Evolutionary conservation across 2,329 filamentous ascomycete genomes (phyloP).

Genomic region (Colletotrichum sidae): DNA sequence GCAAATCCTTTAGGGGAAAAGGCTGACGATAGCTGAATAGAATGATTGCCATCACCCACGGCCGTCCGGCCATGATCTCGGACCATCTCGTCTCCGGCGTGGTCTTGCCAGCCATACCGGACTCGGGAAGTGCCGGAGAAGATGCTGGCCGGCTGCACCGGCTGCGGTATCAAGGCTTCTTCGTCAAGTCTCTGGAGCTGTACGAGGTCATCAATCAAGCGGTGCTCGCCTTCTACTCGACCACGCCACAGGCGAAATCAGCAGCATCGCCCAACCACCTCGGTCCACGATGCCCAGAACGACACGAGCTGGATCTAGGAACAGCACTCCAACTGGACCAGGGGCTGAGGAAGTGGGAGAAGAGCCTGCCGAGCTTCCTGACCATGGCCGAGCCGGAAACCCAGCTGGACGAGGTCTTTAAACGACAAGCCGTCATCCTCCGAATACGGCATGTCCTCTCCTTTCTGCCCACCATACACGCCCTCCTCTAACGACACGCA

Average conservation of each 20-base stretch:
- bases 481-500: conserved; percentile 8
- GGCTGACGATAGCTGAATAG: conserved; percentile 37
- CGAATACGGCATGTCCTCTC: conserved; percentile 44
- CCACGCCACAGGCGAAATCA: neutral
- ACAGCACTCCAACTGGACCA: conserved; percentile 47
- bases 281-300: neutral
- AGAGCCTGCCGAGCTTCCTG: conserved; percentile 43
- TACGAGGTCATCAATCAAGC: conserved; percentile 52
- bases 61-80: conserved; percentile 50
- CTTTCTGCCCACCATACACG: too few species aligned
- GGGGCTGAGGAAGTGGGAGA: conserved; percentile 47
- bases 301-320: conserved; percentile 41
- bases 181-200: conserved; percentile 49
- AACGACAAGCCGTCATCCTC: conserved; percentile 48
- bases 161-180: conserved; percentile 43
- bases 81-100: conserved; percentile 42
- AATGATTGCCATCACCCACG: conserved; percentile 51
- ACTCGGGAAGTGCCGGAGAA: neutral
- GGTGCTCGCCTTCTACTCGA: conserved; percentile 45
- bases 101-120: conserved; percentile 41
- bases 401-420: conserved; percentile 41
- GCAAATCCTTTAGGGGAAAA: neutral
- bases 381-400: conserved; percentile 38
- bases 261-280: neutral
- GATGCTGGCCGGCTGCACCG: neutral